Evolutionary conservation across 2,329 filamentous ascomycete genomes (phyloP), one percentile per base, ranked within the genome.

Genomic region (Shiraia bambusicola): DNA sequence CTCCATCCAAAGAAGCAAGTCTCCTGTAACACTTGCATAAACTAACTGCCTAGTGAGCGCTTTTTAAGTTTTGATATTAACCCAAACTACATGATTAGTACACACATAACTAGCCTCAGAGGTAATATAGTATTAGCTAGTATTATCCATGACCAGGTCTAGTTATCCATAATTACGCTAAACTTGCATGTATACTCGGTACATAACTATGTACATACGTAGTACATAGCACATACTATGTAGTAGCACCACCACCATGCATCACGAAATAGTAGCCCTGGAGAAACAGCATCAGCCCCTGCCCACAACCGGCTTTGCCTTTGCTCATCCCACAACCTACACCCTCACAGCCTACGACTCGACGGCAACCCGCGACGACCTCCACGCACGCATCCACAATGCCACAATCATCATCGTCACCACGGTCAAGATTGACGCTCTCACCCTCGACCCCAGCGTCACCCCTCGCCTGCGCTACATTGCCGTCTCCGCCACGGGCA

Each of bases 401-500:
- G 76, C 76, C 12, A 74, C 73, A 4, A 72, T 79, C 27, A 42
- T 75, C 7, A 69, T 76, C 40, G 59, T 69, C 11, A 71, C 72
- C 13, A 66, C 67, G 4, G 58, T 66, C 3, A 66, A 65, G 22
- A 59, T 78, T 16, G 67, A 70, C n/a, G 64, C 70, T 16, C 63
- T 64, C 15, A 63, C 66, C 16, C 67, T 76, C 13, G 45, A 55
- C 36, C 51, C 58, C 35, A 56, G 66, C 38, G 50, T 61, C 10
- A 69, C 70, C 2, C 73, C 74, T 12, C 54, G 71, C 41, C 66
- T 78, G 22, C 64, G 68, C 42, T 63, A 74, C 16, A 64, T 78
- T 35, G 69, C 71, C 29, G 61, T 72, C 13, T 70, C 71, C 49
- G 75, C 74, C 24, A 72, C 73, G 6, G 76, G 76, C 30, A 72